Conservation (phyloP, 805 yeast species). For the Ogataea haglerorum region DNA sequence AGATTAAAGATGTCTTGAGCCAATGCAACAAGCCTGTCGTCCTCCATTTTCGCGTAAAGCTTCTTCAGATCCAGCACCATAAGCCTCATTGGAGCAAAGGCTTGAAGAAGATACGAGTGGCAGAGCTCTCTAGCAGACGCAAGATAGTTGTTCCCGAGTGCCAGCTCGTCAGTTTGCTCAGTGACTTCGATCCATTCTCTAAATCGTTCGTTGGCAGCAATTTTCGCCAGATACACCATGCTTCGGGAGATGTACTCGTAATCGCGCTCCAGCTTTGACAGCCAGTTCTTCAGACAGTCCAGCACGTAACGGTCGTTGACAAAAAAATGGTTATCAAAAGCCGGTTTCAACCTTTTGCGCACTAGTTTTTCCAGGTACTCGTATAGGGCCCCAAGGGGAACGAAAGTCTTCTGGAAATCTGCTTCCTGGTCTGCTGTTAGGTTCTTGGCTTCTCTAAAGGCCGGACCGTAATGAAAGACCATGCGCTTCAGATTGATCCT, state of each 20-base stretch:
- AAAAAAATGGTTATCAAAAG: slow-evolving; percentile 27
- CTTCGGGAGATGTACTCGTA: slow-evolving; percentile 29
- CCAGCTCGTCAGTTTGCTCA: slow-evolving; percentile 18
- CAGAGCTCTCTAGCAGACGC: slow-evolving; percentile 30
- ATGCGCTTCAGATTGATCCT: slow-evolving; percentile 28
- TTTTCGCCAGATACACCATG: slow-evolving; percentile 28
- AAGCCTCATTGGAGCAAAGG: slow-evolving; percentile 30
- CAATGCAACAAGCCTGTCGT: slow-evolving; percentile 10
- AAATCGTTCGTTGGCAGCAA: slow-evolving; percentile 26
- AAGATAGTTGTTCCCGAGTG: slow-evolving; percentile 24
- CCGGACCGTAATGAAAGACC: slow-evolving; percentile 27
- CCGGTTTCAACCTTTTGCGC: slow-evolving; percentile 23
- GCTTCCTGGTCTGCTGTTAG: slow-evolving; percentile 18
- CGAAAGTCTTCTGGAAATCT: slow-evolving; percentile 30
- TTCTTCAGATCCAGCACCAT: slow-evolving; percentile 24
- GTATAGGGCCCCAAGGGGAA: slow-evolving; percentile 24
- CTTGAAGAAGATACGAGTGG: slow-evolving; percentile 29
- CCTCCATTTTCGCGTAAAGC: slow-evolving; percentile 21
- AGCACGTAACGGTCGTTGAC: slow-evolving; percentile 29
- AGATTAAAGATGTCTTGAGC: slow-evolving; percentile 19
- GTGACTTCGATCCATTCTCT: slow-evolving; percentile 24
- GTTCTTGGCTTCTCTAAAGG: slow-evolving; percentile 19
- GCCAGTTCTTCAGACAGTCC: slow-evolving; percentile 25
- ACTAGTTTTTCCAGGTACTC: slow-evolving; percentile 28
- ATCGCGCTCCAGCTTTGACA: slow-evolving; percentile 24